These are phyloP conservation scores for Achaetomiella virescens DNA, from an alignment of 495 filamentous ascomycete genomes.

Conservation along the genomic window DNA sequence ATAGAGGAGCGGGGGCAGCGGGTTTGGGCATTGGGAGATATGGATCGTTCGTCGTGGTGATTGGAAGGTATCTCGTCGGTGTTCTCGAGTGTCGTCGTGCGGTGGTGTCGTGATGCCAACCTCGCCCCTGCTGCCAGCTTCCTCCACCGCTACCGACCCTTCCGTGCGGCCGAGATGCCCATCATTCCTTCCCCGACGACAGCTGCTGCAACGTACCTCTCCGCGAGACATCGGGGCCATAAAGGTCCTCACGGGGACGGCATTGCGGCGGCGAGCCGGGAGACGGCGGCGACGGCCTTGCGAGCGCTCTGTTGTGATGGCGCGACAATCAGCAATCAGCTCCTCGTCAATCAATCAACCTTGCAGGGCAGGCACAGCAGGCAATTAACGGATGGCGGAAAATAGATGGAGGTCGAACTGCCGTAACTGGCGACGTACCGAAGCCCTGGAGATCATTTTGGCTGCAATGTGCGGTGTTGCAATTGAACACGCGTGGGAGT, in stretches of 20 bases:
- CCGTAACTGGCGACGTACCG: conserved; percentile 45
- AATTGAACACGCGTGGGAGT: conserved; percentile 23
- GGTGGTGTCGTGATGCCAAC: conserved; percentile 20
- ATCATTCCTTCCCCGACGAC: not conserved
- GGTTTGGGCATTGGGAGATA: not conserved
- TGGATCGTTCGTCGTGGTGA: not conserved
- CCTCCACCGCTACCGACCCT: conserved; percentile 1
- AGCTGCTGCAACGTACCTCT: conserved; percentile 52
- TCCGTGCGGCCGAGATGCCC: conserved; percentile 6
- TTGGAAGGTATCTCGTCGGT: not conserved
- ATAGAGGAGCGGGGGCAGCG: not conserved
- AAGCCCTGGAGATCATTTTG: conserved; percentile 65
- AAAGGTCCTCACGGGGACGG: conserved; percentile 71
- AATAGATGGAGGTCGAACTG: not conserved
- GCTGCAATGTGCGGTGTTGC: conserved; percentile 23
- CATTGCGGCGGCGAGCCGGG: conserved; percentile 70
- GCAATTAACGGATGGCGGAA: not conserved
- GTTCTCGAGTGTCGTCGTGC: conserved; percentile 18
- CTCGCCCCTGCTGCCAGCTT: not conserved
- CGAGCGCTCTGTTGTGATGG: conserved; percentile 51
- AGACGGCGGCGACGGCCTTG: conserved; percentile 58
- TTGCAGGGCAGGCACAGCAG: too few species aligned
- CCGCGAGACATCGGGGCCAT: conserved; percentile 67
- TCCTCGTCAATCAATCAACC: not conserved
- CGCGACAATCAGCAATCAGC: conserved; percentile 17